Evolutionary conservation across 306 rosid species (phyloP), one percentile per base, ranked within the genome.

Genomic region (Malus sieversii): DNA sequence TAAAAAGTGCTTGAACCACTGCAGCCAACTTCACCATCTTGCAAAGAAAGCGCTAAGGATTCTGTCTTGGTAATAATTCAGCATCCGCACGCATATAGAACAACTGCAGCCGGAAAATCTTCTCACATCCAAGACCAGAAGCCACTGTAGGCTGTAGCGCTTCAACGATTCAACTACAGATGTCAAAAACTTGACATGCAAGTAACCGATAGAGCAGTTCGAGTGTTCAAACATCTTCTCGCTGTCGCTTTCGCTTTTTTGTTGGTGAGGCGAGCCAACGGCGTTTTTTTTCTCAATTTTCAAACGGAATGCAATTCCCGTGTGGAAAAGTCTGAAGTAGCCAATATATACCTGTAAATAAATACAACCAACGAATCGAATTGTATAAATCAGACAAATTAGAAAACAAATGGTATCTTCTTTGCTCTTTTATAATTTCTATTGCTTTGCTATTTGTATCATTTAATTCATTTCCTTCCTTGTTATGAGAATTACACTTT

Each of bases 1-100:
- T 48, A 66, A 23, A 61, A 79, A 30, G 62, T 67, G 20, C 20
- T 55, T 77, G 55, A 53, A 59, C 22, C 61, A 40, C 20, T 70
- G 79, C 84, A 95, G 99, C 96, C 99, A 57, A 95, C 90, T 79
- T 71, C 84, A 23, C 74, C 83, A 23, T 68, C 83, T 35, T 71
- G 74, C 22, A 63, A 77, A 32, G 82, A 86, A 79, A 81, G 81
- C 70, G 63, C 88, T 48, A 89, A 79, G 83, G 88, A 80, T 33
- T 86, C 93, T 15, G 85, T 95, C 23, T 64, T 95, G 60, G 97
- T 95, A 58, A 90, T 95, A 75, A 84, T 95, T 81, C 93, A 95
- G 81, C 97, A 90, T 55, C 97, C 97, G 30, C 89, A 77, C 38
- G 76, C 89, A 30, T 78, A 79, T 53, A 85, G 88, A 79, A 82